Evolutionary conservation across 352 stramenopile genomes (phyloP).

Genomic region (Phytopythium aichiense): DNA sequence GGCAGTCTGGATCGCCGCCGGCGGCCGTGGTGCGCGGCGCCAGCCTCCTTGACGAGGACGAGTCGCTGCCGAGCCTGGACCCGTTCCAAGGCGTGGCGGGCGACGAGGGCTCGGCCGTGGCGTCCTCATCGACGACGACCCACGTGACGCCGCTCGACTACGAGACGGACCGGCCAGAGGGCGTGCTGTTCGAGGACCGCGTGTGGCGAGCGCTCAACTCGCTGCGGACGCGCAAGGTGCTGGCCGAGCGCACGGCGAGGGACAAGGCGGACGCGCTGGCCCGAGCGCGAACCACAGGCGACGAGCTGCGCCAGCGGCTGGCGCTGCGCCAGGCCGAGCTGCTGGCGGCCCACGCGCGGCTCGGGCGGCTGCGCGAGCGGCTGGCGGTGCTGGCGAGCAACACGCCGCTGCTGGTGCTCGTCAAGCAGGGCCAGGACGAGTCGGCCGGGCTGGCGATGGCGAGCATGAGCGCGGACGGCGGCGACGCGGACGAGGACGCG

Average conservation of each 20-base stretch:
- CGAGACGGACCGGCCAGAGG: conserved; percentile 59
- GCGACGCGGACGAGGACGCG: conserved; percentile 40
- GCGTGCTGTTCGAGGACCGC: conserved; percentile 54
- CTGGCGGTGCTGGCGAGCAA: conserved; percentile 47
- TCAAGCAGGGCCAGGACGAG: conserved; percentile 92
- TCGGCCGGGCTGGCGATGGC: conserved; percentile 19
- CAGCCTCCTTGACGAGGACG: conserved; percentile 26
- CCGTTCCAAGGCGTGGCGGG: conserved; percentile 64
- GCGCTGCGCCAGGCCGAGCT: conserved; percentile 11
- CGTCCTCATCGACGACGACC: background rate
- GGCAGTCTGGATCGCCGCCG: conserved; percentile 24
- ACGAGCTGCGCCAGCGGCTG: conserved; percentile 47
- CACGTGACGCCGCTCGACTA: conserved; percentile 70
- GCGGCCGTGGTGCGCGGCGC: conserved; percentile 22
- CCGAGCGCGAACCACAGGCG: conserved; percentile 37
- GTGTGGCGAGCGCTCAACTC: conserved; percentile 66
- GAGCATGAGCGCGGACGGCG: conserved; percentile 3
- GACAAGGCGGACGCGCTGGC: conserved; percentile 54
- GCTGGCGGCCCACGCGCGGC: background rate
- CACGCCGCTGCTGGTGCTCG: conserved; percentile 75
- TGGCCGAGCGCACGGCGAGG: conserved; percentile 43
- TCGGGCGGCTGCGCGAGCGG: conserved; percentile 14
- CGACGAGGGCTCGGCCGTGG: conserved; percentile 16
- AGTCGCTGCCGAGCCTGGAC: conserved; percentile 39
- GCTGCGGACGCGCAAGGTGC: conserved; percentile 60